These are phyloP conservation scores for Podaxis sp. DNA, from an alignment of 768 basidiomycete genomes.

Conservation along the genomic window DNA sequence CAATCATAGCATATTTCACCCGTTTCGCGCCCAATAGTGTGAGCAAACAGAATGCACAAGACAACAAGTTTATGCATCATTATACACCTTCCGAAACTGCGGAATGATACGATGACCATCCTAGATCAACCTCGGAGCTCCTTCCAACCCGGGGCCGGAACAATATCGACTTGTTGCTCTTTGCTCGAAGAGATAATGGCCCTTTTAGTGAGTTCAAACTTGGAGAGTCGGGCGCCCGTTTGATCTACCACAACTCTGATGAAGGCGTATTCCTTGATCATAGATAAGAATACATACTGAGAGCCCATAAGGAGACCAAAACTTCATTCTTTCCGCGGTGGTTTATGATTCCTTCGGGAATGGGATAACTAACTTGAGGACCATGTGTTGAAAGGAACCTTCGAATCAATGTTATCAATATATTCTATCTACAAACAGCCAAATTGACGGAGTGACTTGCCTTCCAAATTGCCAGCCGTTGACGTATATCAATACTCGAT, in stretches of 20 bases:
- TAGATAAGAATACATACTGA: constrained; percentile 23
- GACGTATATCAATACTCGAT: constrained; percentile 65
- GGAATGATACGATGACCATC: not conserved
- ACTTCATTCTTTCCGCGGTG: constrained; percentile 35
- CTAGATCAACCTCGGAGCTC: constrained; percentile 23
- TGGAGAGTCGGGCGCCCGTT: constrained; percentile 29
- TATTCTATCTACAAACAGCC: not conserved
- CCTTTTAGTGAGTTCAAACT: constrained; percentile 29
- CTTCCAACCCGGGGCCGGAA: constrained; percentile 32
- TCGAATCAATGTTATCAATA: not conserved
- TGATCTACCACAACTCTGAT: constrained; percentile 17
- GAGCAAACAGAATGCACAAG: too few species aligned
- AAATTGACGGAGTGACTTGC: not conserved
- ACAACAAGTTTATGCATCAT: too few species aligned
- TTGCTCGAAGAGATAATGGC: constrained; percentile 30
- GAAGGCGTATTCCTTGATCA: not conserved
- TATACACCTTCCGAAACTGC: not conserved
- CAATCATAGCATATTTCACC: too few species aligned
- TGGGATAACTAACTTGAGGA: constrained; percentile 44
- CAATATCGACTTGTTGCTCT: constrained; percentile 25
- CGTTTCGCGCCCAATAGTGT: too few species aligned
- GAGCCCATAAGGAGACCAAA: constrained; percentile 35
- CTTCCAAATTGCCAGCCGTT: constrained; percentile 74
- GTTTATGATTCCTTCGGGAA: constrained; percentile 38
- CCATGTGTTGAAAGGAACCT: constrained; percentile 44